Base-by-base conservation (phyloP, 352 stramenopile species). In the Phytopythium aichiense region DNA sequence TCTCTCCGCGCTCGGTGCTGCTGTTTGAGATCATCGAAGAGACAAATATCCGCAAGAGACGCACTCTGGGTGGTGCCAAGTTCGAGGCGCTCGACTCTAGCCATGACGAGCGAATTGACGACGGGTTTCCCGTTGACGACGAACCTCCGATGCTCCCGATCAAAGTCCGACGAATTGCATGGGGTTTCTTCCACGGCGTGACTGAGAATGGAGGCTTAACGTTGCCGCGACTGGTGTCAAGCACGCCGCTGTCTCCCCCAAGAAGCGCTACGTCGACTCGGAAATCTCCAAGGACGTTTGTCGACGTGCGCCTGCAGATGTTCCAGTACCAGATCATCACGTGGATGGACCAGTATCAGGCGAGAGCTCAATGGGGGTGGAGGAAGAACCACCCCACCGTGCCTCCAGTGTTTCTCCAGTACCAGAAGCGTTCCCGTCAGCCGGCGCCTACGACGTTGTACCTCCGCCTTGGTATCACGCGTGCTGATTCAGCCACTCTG, bases 301-400 rank as follows among this genome's bases (percentile, higher is more conserved):
- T 48, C 56, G 53, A 7, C 42, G 33, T 76, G 20, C 79, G 74
- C 12, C 55, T 92, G 2, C 79, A 87, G 42, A 63, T 92, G 48
- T 87, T 77, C 35, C 59, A 82, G 22, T 89, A 83, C 54, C 76
- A 86, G 38, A 43, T 71, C 7, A n/a, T 90, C 13, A 81, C 74
- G 16, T 91, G 81, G 79, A 69, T 87, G 40, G 79, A 88, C 50
- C 55, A 70, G n/a, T 81, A 80, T 18, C 81, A 91, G 67, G 81
- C 79, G 2, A 80, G 67, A 42, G 54, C 58, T 0, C 72, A 87
- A 35, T 89, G 80, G 68, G 66, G 67, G 7, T 87, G 65, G 70
- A 69, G 64, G 15, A 72, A 65, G 49, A 70, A 64, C 13, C 58
- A 71, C 23, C 66, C 67, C 15, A 68, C 61, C 4, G 55, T 88